These are phyloP conservation scores for Hylodesmum podocarpum DNA, from an alignment of 306 rosid genomes.

Conservation along the genomic window DNA sequence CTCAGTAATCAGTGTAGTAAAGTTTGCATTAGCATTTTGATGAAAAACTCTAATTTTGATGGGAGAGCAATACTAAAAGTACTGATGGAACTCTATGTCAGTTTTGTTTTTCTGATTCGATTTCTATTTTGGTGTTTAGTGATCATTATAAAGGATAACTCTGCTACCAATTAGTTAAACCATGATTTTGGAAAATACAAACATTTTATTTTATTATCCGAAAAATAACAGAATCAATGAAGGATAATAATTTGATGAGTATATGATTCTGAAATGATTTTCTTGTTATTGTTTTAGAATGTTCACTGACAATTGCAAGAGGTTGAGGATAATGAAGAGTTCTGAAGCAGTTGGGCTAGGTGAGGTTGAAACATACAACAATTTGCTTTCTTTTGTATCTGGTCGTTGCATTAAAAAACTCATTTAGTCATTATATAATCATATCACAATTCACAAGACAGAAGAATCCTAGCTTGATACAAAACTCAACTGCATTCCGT, in stretches of 20 bases:
- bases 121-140: neutral
- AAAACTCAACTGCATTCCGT: neutral
- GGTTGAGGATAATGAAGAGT: slow-evolving; percentile 95
- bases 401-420: neutral
- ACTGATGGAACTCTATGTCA: no score
- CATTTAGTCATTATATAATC: neutral
- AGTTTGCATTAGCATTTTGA: no score
- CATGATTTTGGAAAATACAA: neutral
- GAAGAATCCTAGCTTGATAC: neutral
- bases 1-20: no score
- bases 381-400: slow-evolving; percentile 11
- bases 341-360: slow-evolving; percentile 96
- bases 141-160: neutral
- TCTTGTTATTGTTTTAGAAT: slow-evolving; percentile 56
- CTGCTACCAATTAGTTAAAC: neutral
- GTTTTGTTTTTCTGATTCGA: neutral
- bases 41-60: no score
- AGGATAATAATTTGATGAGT: neutral
- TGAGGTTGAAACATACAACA: slow-evolving; percentile 22
- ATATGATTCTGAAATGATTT: slow-evolving; percentile 4
- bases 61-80: no score
- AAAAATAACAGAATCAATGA: neutral
- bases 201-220: neutral
- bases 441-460: neutral
- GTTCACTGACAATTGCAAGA: slow-evolving; percentile 81